phyloP scores from a whole-genome alignment of 2,329 filamentous ascomycete genomes.

The Biscogniauxia marginata region DNA sequence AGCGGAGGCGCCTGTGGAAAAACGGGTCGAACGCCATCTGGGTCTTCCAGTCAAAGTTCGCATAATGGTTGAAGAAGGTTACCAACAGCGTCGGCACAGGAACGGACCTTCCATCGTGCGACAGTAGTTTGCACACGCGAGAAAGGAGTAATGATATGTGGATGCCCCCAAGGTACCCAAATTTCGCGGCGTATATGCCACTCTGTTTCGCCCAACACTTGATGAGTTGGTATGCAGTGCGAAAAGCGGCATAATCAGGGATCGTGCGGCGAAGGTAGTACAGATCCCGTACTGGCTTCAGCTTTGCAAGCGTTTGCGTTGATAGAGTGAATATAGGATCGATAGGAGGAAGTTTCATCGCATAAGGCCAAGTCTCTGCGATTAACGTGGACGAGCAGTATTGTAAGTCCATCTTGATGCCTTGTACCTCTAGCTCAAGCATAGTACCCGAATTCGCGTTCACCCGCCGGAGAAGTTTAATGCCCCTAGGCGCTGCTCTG shows the following conservation, averaged over 20 bases:
- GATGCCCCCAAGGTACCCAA: conserved; percentile 64
- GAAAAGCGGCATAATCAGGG: conserved; percentile 58
- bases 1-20: conserved; percentile 52
- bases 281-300: conserved; percentile 64
- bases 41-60: conserved; percentile 56
- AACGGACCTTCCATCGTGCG: conserved; percentile 34
- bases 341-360: conserved; percentile 45
- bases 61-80: conserved; percentile 64
- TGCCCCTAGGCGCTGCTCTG: conserved; percentile 40
- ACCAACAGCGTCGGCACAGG: conserved; percentile 51
- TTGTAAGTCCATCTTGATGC: conserved; percentile 62
- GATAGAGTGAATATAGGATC: conserved; percentile 57
- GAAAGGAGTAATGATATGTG: conserved; percentile 63
- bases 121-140: conserved; percentile 56
- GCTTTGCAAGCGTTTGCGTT: conserved; percentile 54
- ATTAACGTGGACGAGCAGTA: conserved; percentile 61
- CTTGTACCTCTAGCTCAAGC: conserved; percentile 60
- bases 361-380: conserved; percentile 50
- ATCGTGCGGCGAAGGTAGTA: conserved; percentile 59
- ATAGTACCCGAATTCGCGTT: conserved; percentile 60
- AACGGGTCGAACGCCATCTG: conserved; percentile 58
- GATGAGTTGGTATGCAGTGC: conserved; percentile 57
- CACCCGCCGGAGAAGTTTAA: conserved; percentile 56
- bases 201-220: conserved; percentile 61
- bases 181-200: conserved; percentile 63